Evolutionary conservation across 805 yeast genomes (phyloP).

Genomic region (Kuraishia cidri): DNA sequence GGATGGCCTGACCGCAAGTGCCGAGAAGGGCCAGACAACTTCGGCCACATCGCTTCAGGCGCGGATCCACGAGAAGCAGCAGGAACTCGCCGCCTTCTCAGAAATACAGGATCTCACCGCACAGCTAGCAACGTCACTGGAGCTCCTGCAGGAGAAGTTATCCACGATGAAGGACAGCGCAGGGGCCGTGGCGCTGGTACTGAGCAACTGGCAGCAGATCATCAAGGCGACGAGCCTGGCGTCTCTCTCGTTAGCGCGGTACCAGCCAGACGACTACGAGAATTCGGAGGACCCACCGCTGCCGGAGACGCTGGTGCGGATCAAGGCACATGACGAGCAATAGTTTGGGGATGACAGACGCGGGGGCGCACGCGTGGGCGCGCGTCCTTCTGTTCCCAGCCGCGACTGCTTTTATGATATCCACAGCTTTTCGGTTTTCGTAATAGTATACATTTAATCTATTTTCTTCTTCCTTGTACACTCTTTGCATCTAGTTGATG

Average conservation of each 20-base stretch:
- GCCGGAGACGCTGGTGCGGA: slow-evolving; percentile 60
- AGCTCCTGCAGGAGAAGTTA: slow-evolving; percentile 36
- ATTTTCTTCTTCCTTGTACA: no score
- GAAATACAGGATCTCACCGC: slow-evolving; percentile 38
- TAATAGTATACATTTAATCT: no score
- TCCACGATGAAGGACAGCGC: slow-evolving; percentile 47
- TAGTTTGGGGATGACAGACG: no score
- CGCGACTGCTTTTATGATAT: no score
- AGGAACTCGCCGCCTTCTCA: slow-evolving; percentile 40
- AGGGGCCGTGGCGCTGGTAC: slow-evolving; percentile 45
- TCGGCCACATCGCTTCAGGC: slow-evolving; percentile 8
- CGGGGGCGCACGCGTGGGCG: background rate
- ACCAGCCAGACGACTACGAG: slow-evolving; percentile 32
- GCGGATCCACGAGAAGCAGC: slow-evolving; percentile 33
- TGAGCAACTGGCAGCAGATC: slow-evolving; percentile 60
- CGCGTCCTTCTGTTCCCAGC: no score
- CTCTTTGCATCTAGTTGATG: no score
- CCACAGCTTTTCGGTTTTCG: no score
- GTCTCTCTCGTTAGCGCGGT: slow-evolving; percentile 35
- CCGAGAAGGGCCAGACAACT: background rate
- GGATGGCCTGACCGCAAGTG: background rate
- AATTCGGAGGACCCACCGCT: slow-evolving; percentile 30
- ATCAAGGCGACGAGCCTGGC: slow-evolving; percentile 55
- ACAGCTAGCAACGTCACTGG: slow-evolving; percentile 34
- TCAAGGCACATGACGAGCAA: slow-evolving; percentile 36